Evolutionary conservation across 345 rosid genomes (phyloP).

Genomic region (Hirschfeldia incana): DNA sequence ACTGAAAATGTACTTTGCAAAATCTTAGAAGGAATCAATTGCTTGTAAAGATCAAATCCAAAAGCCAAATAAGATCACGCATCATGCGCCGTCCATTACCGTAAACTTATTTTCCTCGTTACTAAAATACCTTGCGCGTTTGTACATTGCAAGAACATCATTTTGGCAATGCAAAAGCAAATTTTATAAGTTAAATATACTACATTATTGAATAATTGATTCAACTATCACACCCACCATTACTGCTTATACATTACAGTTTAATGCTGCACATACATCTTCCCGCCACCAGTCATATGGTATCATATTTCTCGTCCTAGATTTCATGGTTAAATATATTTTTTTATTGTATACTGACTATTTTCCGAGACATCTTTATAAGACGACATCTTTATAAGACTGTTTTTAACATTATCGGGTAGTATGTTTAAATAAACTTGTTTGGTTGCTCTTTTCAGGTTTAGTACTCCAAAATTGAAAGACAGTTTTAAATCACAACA

Average conservation of each 20-base stretch:
- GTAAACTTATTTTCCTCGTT: not conserved
- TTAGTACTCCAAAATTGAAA: not conserved
- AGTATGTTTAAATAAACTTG: not conserved
- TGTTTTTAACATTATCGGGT: not conserved
- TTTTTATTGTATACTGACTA: not conserved
- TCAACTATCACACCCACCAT: not conserved
- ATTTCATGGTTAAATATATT: not conserved
- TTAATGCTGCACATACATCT: not conserved
- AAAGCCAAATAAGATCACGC: conserved; percentile 30
- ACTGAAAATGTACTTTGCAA: conserved; percentile 18
- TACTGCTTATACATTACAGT: not conserved
- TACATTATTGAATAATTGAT: not conserved
- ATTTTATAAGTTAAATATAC: not conserved
- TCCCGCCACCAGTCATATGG: no score
- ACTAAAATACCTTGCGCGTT: conserved; percentile 14
- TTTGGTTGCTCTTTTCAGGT: not conserved
- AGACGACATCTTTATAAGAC: not conserved
- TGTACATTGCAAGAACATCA: not conserved
- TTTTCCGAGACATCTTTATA: not conserved
- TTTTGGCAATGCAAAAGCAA: not conserved
- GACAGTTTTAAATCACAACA: not conserved
- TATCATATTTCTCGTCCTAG: not conserved
- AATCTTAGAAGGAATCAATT: not conserved
- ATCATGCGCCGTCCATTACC: conserved; percentile 31
- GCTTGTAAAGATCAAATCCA: conserved; percentile 13